Percentiles rank a stretch among this genome's conserved stretches.
These are phyloP conservation scores for Nothophaeocryptopus gaeumannii DNA, from an alignment of 2,329 filamentous ascomycete genomes.

Conservation along the genomic window DNA sequence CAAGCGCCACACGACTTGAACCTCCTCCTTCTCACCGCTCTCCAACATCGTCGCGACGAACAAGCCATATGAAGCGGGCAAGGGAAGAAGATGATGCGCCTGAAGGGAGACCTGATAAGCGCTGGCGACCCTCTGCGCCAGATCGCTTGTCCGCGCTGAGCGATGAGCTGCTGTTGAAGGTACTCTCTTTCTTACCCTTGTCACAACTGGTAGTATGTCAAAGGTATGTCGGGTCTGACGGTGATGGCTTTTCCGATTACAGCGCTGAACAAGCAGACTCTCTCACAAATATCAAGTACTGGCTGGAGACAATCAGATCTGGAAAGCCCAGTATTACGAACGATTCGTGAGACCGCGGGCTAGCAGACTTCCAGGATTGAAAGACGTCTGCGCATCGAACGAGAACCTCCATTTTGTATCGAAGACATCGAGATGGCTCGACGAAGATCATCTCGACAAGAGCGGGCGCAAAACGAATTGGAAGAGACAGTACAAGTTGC, in stretches of 20 bases:
- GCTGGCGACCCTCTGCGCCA: conserved; percentile 38
- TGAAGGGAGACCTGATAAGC: conserved; percentile 43
- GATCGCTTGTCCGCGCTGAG: conserved; percentile 73
- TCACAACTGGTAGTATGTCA: conserved; percentile 64
- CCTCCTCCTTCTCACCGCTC: no score
- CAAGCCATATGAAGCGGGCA: conserved; percentile 35
- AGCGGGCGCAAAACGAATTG: conserved; percentile 62
- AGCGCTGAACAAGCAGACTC: conserved; percentile 55
- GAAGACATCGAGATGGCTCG: conserved; percentile 59
- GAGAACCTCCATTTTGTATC: conserved; percentile 52
- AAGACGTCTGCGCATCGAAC: conserved; percentile 36
- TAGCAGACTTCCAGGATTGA: conserved; percentile 68
- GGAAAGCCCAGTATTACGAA: conserved; percentile 84
- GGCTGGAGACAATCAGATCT: conserved; percentile 78
- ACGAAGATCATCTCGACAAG: conserved; percentile 57
- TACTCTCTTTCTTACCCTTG: conserved; percentile 73
- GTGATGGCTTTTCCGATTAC: not conserved
- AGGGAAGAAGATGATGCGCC: conserved; percentile 30
- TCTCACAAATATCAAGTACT: conserved; percentile 73
- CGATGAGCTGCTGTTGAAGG: conserved; percentile 82
- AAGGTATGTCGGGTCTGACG: conserved; percentile 43
- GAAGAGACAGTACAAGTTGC: conserved; percentile 83
- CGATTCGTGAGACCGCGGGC: conserved; percentile 82
- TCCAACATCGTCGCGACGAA: no score
- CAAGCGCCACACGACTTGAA: no score